Base-by-base conservation (phyloP, 1,139 yeast species). In the Debaryomyces nepalensis region DNA sequence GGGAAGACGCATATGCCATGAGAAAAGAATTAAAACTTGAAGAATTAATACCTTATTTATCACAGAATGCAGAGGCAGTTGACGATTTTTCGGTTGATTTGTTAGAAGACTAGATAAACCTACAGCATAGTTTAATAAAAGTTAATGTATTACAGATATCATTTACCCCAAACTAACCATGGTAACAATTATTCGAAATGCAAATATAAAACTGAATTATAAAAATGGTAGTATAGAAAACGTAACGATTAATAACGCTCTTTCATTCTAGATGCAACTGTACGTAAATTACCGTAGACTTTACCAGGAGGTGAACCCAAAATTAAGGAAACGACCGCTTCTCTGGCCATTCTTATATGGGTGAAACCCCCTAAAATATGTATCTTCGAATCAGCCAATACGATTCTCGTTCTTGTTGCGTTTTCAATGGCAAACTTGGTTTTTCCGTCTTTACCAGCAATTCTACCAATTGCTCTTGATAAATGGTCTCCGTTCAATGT, bases 1-100 rank as follows among this genome's bases (percentile, higher is more conserved):
- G 96, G 20, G 99, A 95, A 64, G 98, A 95, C 68, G 99, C 99
- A n/a, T 93, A 90, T 64, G 87, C 95, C 32, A 93, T 93, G 99
- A 83, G 81, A 59, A 84, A 85, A 57, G 73, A 70, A 1, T 70
- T 87, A 52, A 68, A 68, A 11, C 59, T 82, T 43, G 84, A 83
- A 5, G 84, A 82, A 19, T 66, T 85, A 45, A 52, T 80, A 39
- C 90, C 91, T 15, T 73, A 79, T 44, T 63, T 65, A 38, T 78
- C 77, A 47, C 82, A 79, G 52, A 66, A 65, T 15, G 68, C 70
- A 2, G 66, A 59, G 22, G 64, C 57, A 11, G 75, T 63, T 26
- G 89, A 83, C 57, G 86, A 83, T 59, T 67, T 82, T 40, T 63
- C 70, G 5, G 51, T 49, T 41, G 75, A 70, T 56, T 62, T 74